These are phyloP conservation scores for Graphium sp. DNA, from an alignment of 2,329 filamentous ascomycete species.

Conservation along the genomic window DNA sequence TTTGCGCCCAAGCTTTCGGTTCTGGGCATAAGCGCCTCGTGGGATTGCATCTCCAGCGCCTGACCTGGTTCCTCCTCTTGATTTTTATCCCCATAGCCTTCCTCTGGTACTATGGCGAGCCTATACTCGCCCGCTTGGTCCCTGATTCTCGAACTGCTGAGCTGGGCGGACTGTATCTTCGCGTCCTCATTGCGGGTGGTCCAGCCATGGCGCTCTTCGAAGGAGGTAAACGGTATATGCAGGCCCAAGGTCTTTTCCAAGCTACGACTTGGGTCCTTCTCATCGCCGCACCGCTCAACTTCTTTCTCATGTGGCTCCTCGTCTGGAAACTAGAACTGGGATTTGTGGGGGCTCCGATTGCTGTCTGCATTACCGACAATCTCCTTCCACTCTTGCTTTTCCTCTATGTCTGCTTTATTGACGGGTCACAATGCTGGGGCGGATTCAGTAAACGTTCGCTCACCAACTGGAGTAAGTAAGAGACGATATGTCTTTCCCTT, in stretches of 20 bases:
- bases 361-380: conserved; percentile 63
- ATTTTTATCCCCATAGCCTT: conserved; percentile 57
- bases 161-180: conserved; percentile 57
- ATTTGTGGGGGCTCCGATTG: conserved; percentile 69
- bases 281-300: conserved; percentile 60
- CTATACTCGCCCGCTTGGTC: conserved; percentile 35
- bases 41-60: conserved; percentile 64
- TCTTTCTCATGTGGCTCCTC: conserved; percentile 61
- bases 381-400: conserved; percentile 63
- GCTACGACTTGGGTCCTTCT: conserved; percentile 65
- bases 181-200: conserved; percentile 54
- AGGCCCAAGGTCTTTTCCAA: conserved; percentile 67
- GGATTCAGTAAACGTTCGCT: conserved; percentile 58
- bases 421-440: conserved; percentile 68
- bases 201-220: conserved; percentile 68
- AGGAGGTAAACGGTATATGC: conserved; percentile 62
- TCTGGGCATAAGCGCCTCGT: conserved; percentile 82
- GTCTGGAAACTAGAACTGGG: conserved; percentile 55
- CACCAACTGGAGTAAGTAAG: conserved; percentile 49
- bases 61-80: conserved; percentile 60
- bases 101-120: conserved; percentile 53
- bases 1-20: conserved; percentile 88
- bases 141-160: conserved; percentile 41
- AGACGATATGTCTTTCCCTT: too few relatives aligned
- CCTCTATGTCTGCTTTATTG: conserved; percentile 58